These are phyloP conservation scores for Candida railenensis DNA, from an alignment of 805 yeast genomes.

Conservation along the genomic window DNA sequence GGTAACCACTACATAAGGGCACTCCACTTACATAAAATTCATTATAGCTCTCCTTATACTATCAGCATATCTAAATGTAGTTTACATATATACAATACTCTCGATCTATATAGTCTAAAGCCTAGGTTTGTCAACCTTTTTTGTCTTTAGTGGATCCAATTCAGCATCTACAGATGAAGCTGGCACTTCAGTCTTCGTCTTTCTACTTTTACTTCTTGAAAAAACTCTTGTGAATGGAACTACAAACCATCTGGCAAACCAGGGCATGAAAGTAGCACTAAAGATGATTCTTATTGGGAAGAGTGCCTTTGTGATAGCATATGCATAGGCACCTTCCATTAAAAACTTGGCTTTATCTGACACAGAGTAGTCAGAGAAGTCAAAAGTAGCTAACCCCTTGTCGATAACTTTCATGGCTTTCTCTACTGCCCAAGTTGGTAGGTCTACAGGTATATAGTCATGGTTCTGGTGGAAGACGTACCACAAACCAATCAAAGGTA, in stretches of 20 bases:
- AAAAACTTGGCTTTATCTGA: conserved; percentile 55
- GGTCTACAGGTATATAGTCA: conserved; percentile 50
- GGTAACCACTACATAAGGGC: too few relatives aligned
- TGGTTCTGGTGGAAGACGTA: conserved; percentile 56
- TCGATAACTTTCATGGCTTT: conserved; percentile 61
- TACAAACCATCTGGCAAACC: conserved; percentile 51
- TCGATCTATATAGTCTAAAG: too few relatives aligned
- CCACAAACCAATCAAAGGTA: conserved; percentile 70
- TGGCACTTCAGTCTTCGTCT: not conserved
- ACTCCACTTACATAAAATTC: too few relatives aligned
- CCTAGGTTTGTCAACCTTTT: conserved; percentile 35
- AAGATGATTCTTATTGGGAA: conserved; percentile 54
- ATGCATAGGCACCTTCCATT: conserved; percentile 75
- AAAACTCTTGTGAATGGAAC: conserved; percentile 42
- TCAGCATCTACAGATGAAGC: conserved; percentile 1
- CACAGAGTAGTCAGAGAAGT: conserved; percentile 33
- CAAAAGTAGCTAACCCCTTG: conserved; percentile 42
- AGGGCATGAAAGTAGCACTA: conserved; percentile 55
- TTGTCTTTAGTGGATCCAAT: conserved; percentile 7
- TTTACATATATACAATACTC: too few relatives aligned
- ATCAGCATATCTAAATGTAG: too few relatives aligned
- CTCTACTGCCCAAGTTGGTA: conserved; percentile 60
- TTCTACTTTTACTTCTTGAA: conserved; percentile 8
- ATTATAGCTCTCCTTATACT: too few relatives aligned
- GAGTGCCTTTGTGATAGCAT: conserved; percentile 61